These are phyloP conservation scores for Polygonum aviculare DNA, from an alignment of 148 eudicot genomes.

Conservation along the genomic window DNA sequence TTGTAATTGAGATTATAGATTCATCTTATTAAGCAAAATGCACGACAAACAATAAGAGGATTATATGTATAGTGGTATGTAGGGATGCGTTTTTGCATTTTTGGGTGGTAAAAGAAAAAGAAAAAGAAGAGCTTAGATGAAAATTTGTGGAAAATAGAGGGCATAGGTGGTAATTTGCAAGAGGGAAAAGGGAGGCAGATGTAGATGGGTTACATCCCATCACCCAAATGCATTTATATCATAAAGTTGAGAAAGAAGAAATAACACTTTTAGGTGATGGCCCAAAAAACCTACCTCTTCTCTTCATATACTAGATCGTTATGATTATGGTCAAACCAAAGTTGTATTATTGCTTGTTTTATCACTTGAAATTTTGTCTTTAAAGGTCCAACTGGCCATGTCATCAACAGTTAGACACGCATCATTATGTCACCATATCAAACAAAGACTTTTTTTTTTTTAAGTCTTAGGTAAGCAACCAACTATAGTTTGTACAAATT, in stretches of 20 bases:
- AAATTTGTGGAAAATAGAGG: background rate
- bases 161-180: background rate
- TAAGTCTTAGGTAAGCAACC: background rate
- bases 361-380: background rate
- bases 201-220: slow-evolving; percentile 10
- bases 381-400: slow-evolving; percentile 9
- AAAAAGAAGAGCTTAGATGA: background rate
- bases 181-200: slow-evolving; percentile 5
- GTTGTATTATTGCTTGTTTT: slow-evolving; percentile 8
- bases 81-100: background rate
- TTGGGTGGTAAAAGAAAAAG: background rate
- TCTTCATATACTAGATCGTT: background rate
- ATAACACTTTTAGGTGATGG: background rate
- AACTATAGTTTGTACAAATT: background rate
- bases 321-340: slow-evolving; percentile 5
- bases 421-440: slow-evolving; percentile 2
- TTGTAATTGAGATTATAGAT: no score
- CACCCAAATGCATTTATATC: background rate
- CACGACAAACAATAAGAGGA: no score
- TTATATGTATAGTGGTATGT: background rate
- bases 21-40: no score
- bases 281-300: background rate
- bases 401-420: background rate
- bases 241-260: slow-evolving; percentile 3
- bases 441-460: background rate